Evolutionary conservation across 2,329 filamentous ascomycete species (phyloP).

Genomic region (Clonostachys rosea): DNA sequence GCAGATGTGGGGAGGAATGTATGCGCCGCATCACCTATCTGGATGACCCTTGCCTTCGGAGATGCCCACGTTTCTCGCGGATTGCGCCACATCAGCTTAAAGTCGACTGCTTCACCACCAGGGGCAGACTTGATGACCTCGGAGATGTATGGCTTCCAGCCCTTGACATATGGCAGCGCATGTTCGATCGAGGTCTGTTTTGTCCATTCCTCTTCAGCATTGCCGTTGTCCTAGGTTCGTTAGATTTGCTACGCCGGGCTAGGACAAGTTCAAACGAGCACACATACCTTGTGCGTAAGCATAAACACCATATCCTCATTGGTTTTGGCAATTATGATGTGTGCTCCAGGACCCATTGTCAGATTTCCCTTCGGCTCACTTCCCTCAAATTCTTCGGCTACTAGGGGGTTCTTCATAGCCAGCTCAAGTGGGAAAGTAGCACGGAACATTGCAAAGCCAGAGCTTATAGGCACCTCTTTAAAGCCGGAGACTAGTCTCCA

Average conservation of each 20-base stretch:
- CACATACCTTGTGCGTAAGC: conserved; percentile 1
- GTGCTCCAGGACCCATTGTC: not conserved
- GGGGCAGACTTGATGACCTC: not conserved
- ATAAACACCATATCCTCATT: conserved; percentile 43
- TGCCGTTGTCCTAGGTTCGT: conserved; percentile 52
- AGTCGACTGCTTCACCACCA: conserved; percentile 27
- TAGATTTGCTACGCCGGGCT: conserved; percentile 52
- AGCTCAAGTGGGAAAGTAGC: conserved; percentile 28
- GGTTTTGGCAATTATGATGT: conserved; percentile 12
- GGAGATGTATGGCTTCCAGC: conserved; percentile 37
- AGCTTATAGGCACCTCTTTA: not conserved
- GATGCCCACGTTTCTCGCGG: conserved; percentile 39
- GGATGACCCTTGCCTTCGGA: conserved; percentile 6
- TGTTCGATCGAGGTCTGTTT: conserved; percentile 45
- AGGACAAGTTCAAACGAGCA: not conserved
- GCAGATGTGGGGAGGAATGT: conserved; percentile 9
- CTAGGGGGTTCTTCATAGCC: conserved; percentile 14
- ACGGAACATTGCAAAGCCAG: not conserved
- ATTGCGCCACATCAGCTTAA: conserved; percentile 45
- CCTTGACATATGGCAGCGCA: conserved; percentile 42
- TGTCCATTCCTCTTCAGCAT: conserved; percentile 52
- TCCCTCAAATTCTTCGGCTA: conserved; percentile 29
- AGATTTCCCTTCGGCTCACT: too few species aligned
- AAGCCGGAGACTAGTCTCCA: conserved; percentile 41
- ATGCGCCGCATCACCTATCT: conserved; percentile 12